These are phyloP conservation scores for Rhodocollybia butyracea DNA, from an alignment of 768 basidiomycete genomes.

Conservation along the genomic window DNA sequence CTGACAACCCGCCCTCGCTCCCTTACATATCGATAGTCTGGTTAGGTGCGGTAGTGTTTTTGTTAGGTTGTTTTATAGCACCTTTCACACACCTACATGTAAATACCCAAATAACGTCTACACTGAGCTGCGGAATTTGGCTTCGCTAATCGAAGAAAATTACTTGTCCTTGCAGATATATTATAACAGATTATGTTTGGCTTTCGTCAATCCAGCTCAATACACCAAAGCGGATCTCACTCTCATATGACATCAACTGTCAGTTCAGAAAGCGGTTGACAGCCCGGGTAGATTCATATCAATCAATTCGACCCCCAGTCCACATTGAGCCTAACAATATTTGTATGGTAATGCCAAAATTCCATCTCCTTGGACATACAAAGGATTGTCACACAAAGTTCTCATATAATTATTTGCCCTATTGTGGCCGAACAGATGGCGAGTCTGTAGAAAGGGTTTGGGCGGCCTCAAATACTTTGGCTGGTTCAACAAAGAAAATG, in stretches of 20 bases:
- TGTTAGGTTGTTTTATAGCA: too few species aligned
- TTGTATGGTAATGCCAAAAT: constrained; percentile 29
- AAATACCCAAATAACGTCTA: too few species aligned
- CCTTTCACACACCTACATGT: background rate
- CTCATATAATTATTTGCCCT: constrained; percentile 24
- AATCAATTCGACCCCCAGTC: background rate
- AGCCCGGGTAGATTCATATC: background rate
- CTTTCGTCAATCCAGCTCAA: background rate
- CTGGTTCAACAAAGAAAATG: constrained; percentile 29
- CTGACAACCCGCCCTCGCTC: too few species aligned
- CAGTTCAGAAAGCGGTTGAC: constrained; percentile 10
- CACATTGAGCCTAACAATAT: background rate
- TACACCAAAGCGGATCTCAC: background rate
- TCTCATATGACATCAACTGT: constrained; percentile 17
- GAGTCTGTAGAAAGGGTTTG: constrained; percentile 31
- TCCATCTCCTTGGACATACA: constrained; percentile 31
- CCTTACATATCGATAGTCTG: too few species aligned
- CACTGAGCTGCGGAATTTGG: background rate
- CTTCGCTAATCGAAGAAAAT: background rate
- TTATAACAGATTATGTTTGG: constrained; percentile 13
- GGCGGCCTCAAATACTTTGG: constrained; percentile 20
- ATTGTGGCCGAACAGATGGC: constrained; percentile 27
- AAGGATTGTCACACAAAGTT: constrained; percentile 21
- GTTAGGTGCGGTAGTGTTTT: too few species aligned
- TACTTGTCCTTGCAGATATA: constrained; percentile 9